Evolutionary conservation across 2,329 filamentous ascomycete species (phyloP), one percentile per base, ranked within the genome.

Genomic region (Ascochyta rabiei): DNA sequence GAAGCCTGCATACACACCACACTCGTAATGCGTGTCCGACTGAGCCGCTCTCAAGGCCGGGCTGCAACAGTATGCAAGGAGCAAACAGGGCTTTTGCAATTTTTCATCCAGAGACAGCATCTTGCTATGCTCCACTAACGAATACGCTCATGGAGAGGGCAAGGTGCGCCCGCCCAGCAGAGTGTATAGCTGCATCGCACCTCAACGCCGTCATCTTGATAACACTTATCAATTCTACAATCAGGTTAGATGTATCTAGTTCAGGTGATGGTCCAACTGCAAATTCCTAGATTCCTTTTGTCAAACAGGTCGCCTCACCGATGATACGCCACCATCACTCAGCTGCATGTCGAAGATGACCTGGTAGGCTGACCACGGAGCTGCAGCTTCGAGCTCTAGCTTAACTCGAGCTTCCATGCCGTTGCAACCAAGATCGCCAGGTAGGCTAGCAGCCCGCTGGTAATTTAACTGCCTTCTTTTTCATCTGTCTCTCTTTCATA

Each of bases 311-410:
- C 23, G 39, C 42, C 46, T 48, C 33, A 60, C 54, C 56, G 46
- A 63, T 66, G 38, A 62, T 60, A 63, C 57, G 50, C 50, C 41
- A 43, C 57, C 56, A 55, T 57, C 55, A 51, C 59, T 46, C 55
- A 65, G 64, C 56, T 66, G 46, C 41, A 45, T 37, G 63, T 62
- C 67, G 48, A 49, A 42, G 53, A 69, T 67, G 63, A 69, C 67
- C 67, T 67, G 65, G 57, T 56, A 61, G 60, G 65, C 66, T 67
- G 64, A 65, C 61, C 62, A 60, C 54, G 59, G 53, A 57, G 52
- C 48, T 67, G 68, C 61, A 68, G 58, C 60, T 56, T 65, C 54
- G 63, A 68, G 63, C 62, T 66, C 62, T 68, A 64, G 64, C 66
- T 48, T 59, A 52, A 46, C 31, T 57, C 52, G 41, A 68, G 53